Base-by-base conservation (phyloP, 2,329 filamentous ascomycete species). In the Fusarium proliferatum region DNA sequence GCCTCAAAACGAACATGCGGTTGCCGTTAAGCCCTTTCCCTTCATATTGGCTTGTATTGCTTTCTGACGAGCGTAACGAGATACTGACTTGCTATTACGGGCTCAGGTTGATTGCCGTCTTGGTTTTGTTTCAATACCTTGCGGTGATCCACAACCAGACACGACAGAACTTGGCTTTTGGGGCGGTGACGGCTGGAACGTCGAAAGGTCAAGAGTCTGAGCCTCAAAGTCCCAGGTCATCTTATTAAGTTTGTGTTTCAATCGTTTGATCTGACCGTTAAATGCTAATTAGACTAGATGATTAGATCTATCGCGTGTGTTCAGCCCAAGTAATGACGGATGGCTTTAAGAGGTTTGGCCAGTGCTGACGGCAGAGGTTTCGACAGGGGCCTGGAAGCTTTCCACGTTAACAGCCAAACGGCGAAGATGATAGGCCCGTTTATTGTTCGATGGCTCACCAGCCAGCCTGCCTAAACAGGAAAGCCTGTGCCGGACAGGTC, bases 141-240 rank as follows among this genome's bases (percentile, higher is more conserved):
- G 46, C 15, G 46, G 39, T 34, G 60, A 39, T 36, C 48, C 63
- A 67, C 33, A 52, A 19, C 39, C 41, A 6, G 36, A 26, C 30
- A 49, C 16, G 42, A n/a, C 49, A 59, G 45, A 42, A 33, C 30
- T 65, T 65, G 56, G 63, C 49, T 62, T 62, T 30, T 26, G 30
- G 64, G 64, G 68, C 69, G 68, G 68, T 68, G 69, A 69, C 69
- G 36, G 30, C 33, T 23, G 38, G 43, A 59, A 67, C 33, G 39
- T 43, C 12, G 16, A 42, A 26, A 46, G 45, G 42, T 53, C 23
- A 57, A 58, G 46, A 64, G 51, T 51, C 52, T 51, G 65, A 73
- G 61, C 58, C 28, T 69, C 17, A 56, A 51, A 53, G 52, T 45
- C 61, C 51, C 34, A 46, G 60, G 64, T 48, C 43, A 51, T 70